Evolutionary conservation across 176 grass and related monocot genomes (phyloP), one percentile per base, ranked within the genome.

Genomic region (Chloris gayana): DNA sequence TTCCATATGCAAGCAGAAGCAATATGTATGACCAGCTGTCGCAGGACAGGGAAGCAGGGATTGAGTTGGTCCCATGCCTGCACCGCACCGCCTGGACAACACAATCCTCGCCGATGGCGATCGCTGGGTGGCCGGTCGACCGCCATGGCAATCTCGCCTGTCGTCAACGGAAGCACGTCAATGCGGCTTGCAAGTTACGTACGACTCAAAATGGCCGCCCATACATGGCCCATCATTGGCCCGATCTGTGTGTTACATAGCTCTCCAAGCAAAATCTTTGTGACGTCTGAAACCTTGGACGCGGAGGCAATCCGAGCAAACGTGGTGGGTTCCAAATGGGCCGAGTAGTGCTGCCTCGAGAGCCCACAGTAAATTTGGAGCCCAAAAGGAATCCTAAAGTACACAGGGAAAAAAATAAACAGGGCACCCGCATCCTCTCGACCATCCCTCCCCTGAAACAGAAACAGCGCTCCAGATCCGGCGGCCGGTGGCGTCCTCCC

Each of bases 401-500:
- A 21, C 15, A 25, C 6, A 2, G 0, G 0, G 13, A 13, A 14
- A 34, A 50, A 67, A 42, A 29, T 3, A 3, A 24, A 12, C 5
- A 45, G 9, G 25, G 42, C 58, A 38, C 1, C 49, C 10, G 13
- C 75, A 9, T 80, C 81, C 21, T 53, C 87, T 25, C 74, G 38
- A 19, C 25, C 22, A 37, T 37, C 9, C 15, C 5, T n/a, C 30
- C 69, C 31, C 9, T 14, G 41, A 39, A 82, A 77, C 79, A 29
- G 41, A 39, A 82, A 77, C 79, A 29, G 32, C 14, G 38, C 81
- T 80, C 25, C 71, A 85, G 82, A 89, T 89, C 87, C 72, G 87
- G 87, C 82, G 87, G 87, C 82, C 87, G 82, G 56, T 37, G 22
- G 75, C 69, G 56, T 31, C 79, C 78, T 79, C 81, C 63, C 53